Conservation (phyloP, 2,329 filamentous ascomycete genomes). For the Phoma sp. region DNA sequence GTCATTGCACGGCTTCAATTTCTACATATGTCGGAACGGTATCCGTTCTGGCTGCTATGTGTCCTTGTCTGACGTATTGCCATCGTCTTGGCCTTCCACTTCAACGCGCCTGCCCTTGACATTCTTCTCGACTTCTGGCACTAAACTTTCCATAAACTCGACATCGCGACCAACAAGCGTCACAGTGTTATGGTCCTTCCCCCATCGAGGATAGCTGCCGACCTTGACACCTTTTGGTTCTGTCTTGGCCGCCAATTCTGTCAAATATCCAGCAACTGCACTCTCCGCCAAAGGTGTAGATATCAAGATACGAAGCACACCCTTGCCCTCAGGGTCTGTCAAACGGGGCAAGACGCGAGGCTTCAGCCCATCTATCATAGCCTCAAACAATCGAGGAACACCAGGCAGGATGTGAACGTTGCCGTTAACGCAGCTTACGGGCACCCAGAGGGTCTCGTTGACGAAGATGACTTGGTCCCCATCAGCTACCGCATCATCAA, state of each 20-base stretch:
- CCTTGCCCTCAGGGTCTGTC: conserved; percentile 79
- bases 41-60: conserved; percentile 28
- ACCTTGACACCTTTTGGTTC: conserved; percentile 84
- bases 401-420: conserved; percentile 94
- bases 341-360: conserved; percentile 73
- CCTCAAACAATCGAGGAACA: conserved; percentile 83
- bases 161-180: conserved; percentile 81
- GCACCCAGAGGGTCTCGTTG: conserved; percentile 85
- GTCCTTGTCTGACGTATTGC: conserved; percentile 48
- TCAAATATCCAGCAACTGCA: conserved; percentile 80
- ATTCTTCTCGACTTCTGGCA: conserved; percentile 76
- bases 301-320: conserved; percentile 78
- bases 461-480: conserved; percentile 80
- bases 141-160: conserved; percentile 77
- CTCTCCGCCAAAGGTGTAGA: conserved; percentile 90
- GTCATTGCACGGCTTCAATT: conserved; percentile 18
- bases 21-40: conserved; percentile 26
- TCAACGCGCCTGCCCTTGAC: conserved; percentile 74
- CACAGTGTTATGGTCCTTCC: conserved; percentile 84
- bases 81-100: conserved; percentile 68
- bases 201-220: conserved; percentile 93
- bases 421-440: conserved; percentile 84
- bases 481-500: conserved; percentile 68
- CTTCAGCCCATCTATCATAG: conserved; percentile 77
- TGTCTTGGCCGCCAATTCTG: conserved; percentile 75